Base-by-base conservation (phyloP, 2,329 filamentous ascomycete species). In the Calonectria pauciramosa region DNA sequence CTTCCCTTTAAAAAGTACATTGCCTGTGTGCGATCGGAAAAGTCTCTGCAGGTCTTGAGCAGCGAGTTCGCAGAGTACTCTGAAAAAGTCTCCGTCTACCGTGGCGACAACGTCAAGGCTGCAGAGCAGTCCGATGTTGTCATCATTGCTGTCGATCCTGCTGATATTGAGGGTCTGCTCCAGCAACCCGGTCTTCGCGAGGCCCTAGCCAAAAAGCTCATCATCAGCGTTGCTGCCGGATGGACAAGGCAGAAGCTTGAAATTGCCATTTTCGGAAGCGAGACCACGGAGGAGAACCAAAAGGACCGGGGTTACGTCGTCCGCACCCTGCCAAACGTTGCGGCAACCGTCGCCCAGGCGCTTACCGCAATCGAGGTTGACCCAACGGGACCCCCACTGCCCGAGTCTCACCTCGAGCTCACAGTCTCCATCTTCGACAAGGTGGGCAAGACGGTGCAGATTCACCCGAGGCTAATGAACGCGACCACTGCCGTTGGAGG, bases 401-500 rank as follows among this genome's bases (percentile, higher is more conserved):
- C 82, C 0, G 32, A 73, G 1, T 72, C 78, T 23, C 68, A 80
- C 2, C 63, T 83, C 0, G 59, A 81, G 3, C 69, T 83, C 1
- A 80, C 82, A 0, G 80, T 82, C 18, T 88, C 88, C 79, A 89
- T 93, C 38, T 92, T 93, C 82, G 85, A 84, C 11, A 86, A 86
- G 18, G 89, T 93, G 26, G 91, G 91, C 8, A 86, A 86, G 47
- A 87, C 89, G 1, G 86, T 90, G 0, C 85, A 87, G 28, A 84
- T 93, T 0, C 86, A 87, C 0, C 86, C 90, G 0, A 83, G 85
- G 2, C 85, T 87, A 8, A 91, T 93, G 88, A 89, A 92, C 75
- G 90, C 87, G 0, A 86, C 85, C n/a, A 92, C 90, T 0, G 90
- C 91, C 0, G 86, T 93, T 1, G 91, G 89, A 74, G 90, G 91